Evolutionary conservation across 495 filamentous ascomycete genomes (phyloP), one percentile per base, ranked within the genome.

Genomic region (Umbilicaria muhlenbergii): DNA sequence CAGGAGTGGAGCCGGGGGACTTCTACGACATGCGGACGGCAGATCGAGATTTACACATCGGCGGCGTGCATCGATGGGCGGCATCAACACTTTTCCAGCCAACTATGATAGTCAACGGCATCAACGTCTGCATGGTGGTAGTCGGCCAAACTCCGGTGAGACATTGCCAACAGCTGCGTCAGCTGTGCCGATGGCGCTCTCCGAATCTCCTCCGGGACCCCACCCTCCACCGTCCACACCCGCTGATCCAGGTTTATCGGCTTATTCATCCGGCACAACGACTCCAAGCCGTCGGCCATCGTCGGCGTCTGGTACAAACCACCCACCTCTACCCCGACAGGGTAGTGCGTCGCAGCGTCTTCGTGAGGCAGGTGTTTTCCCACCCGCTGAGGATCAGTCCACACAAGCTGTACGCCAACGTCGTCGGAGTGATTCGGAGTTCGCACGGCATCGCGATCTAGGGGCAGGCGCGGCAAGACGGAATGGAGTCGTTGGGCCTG

Each of bases 201-300:
- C 72, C 3, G 77, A 80, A 42, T 70, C 74, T 16, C 71, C 77
- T 15, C 66, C 72, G 11, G 80, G 77, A 15, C 75, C 77, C 24
- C 62, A 72, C 42, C 79, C 80, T 21, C 80, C 80, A 18, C 80
- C 80, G 3, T 77, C 79, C 11, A 82, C 78, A 3, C 79, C 79
- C 3, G 79, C 79, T 32, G 78, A 80, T 37, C 69, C 69, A 10
- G 73, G 67, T 2, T 46, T 78, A 16, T 76, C 74, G 38, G 66
- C 69, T 19, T 68, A 72, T 15, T 74, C 74, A 31, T 77, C 70
- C 16, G 73, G 69, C 17, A 67, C 65, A 45, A 69, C 69, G 13
- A 75, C 75, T 12, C 74, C 73, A 11, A 71, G 60, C 41, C 62
- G 69, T 12, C 59, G 71, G 19, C 67, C 73, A 37, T 73, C 73